Evolutionary conservation across 192 early-diverging fungal genomes (phyloP).

Genomic region (Gonapodya prolifera): DNA sequence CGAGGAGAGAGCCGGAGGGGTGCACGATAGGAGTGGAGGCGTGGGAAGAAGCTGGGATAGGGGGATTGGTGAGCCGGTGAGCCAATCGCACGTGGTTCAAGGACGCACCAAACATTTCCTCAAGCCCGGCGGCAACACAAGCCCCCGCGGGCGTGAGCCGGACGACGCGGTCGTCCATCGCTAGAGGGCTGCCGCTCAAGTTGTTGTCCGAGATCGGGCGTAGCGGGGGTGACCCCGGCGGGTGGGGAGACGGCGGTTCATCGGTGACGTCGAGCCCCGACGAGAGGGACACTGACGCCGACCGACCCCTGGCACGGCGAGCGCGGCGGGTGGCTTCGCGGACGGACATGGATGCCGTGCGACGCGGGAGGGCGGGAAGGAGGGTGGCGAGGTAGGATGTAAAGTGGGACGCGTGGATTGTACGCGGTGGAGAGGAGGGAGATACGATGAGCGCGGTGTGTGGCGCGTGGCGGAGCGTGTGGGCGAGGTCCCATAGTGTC

Average conservation of each 20-base stretch:
- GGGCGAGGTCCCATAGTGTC: too few species aligned
- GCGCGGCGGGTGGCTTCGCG: neutral
- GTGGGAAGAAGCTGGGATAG: neutral
- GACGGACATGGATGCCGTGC: neutral
- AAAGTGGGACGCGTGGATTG: neutral
- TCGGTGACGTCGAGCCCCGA: neutral
- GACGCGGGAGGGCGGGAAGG: neutral
- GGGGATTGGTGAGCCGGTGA: neutral
- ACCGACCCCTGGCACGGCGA: neutral
- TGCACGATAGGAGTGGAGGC: neutral
- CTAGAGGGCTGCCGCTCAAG: neutral
- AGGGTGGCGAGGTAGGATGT: neutral
- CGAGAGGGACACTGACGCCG: neutral
- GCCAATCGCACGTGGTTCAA: too few species aligned
- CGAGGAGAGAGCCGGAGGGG: neutral
- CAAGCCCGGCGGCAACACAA: neutral
- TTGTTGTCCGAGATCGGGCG: neutral
- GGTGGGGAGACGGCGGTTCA: neutral
- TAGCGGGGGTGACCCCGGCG: neutral
- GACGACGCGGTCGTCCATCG: neutral
- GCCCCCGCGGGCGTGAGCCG: neutral
- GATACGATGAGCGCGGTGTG: too few species aligned
- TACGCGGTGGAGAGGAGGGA: neutral
- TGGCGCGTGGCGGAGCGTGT: too few species aligned
- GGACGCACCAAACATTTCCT: neutral